phyloP scores from a whole-genome alignment of 345 rosid genomes.

The Trapa incisa region DNA sequence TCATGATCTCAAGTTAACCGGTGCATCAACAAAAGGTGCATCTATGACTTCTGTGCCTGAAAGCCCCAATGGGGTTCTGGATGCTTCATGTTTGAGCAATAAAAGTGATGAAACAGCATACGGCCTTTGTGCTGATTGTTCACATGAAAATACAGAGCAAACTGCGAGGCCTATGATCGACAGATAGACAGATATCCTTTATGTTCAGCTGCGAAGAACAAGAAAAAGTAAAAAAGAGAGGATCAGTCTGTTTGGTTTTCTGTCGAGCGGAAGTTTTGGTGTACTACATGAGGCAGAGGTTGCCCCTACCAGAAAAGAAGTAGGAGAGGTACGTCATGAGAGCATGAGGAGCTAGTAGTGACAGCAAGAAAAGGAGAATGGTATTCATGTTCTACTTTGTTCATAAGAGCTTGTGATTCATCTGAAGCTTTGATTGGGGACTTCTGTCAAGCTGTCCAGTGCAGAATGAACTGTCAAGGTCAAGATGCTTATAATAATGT shows the following conservation, averaged over 20 bases:
- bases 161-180: slow-evolving; percentile 29
- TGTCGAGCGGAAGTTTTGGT: slow-evolving; percentile 3
- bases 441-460: neutral
- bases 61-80: slow-evolving; percentile 66
- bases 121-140: slow-evolving; percentile 34
- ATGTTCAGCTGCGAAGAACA: slow-evolving; percentile 15
- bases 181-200: slow-evolving; percentile 30
- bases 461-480: neutral
- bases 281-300: neutral
- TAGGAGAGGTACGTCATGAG: slow-evolving; percentile 20
- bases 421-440: neutral
- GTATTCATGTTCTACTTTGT: too few relatives aligned
- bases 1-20: slow-evolving; percentile 20
- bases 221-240: neutral
- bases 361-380: neutral
- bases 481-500: neutral
- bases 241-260: neutral
- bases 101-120: slow-evolving; percentile 34
- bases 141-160: slow-evolving; percentile 22
- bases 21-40: slow-evolving; percentile 16
- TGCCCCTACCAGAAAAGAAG: neutral
- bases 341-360: slow-evolving; percentile 11
- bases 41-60: slow-evolving; percentile 29
- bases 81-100: slow-evolving; percentile 61
- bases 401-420: too few relatives aligned